These are phyloP conservation scores for Zizania palustris DNA, from an alignment of 202 grass and related monocot genomes.

Conservation along the genomic window DNA sequence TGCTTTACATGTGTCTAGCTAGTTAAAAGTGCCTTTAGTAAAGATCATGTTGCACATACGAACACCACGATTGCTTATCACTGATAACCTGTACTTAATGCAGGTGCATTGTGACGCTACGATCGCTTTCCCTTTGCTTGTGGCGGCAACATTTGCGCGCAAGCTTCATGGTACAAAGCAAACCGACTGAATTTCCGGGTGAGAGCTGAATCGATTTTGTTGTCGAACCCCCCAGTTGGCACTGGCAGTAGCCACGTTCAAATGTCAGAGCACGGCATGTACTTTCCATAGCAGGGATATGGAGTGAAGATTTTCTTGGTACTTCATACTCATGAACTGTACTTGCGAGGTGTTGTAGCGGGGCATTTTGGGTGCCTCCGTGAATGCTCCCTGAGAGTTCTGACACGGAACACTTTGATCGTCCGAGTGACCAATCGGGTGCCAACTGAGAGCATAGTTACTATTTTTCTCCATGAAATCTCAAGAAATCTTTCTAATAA, in stretches of 20 bases:
- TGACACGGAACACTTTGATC: too few species aligned
- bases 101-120: slow-evolving; percentile 96
- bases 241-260: background rate
- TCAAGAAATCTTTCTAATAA: too few species aligned
- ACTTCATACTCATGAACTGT: background rate
- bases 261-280: background rate
- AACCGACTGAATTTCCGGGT: slow-evolving; percentile 6
- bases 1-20: background rate
- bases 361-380: too few species aligned
- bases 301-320: background rate
- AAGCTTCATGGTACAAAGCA: slow-evolving; percentile 38
- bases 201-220: background rate
- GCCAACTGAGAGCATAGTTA: too few species aligned
- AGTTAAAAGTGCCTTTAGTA: background rate
- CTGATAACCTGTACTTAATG: slow-evolving; percentile 14
- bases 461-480: too few species aligned
- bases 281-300: background rate
- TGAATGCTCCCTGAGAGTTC: too few species aligned
- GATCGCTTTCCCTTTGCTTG: slow-evolving; percentile 81
- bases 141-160: slow-evolving; percentile 80
- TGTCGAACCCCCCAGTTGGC: background rate
- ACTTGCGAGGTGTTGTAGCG: too few species aligned
- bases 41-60: background rate
- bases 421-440: too few species aligned
- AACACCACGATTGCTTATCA: slow-evolving; percentile 5